Base-by-base conservation (phyloP, 2,329 filamentous ascomycete genomes). In the Amylocarpus encephaloides region DNA sequence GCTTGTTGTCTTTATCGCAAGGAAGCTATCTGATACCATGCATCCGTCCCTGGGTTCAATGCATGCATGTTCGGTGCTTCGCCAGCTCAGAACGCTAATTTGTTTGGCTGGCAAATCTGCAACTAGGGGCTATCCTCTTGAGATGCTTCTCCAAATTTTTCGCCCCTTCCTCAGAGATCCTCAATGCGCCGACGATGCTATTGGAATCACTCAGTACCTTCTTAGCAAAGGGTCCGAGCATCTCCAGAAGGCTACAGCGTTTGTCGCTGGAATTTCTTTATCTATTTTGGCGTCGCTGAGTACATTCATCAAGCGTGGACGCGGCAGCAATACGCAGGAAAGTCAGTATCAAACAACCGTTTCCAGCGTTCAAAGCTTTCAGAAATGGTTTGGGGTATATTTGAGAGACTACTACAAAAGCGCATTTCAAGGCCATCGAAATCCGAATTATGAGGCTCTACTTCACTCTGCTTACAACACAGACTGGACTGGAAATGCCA, bases 131-230 rank as follows among this genome's bases (percentile, higher is more conserved):
- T 97, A 97, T 63, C 87, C 89, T 10, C 67, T 96, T 12, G 88
- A 98, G 66, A 93, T 96, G 87, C 75, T 95, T 0, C 74, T 98
- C 1, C 87, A 90, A 61, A 85, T 86, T 1, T 74, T 95, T 16
- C 78, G 86, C 9, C 82, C 83, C 0, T 94, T 90, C 58, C 73
- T 97, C 5, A 84, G 85, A 1, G 85, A 97, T 59, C 77, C 84
- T 0, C 86, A 94, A 63, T 97, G 92, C 67, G 87, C 91, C 9
- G 88, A 95, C 63, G 93, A 98, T 70, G 84, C 88, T 1, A 75
- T 97, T 40, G 92, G 91, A 0, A 79, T 98, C 32, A 82, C 87
- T 52, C 86, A 89, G 66, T 96, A 95, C 67, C 76, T 99, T 1
- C 73, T 97, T 12, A 73, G 79, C 5, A 77, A 78, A 46, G 90